Percentiles rank a stretch among this genome's conserved stretches.
These are phyloP conservation scores for Pseudogymnoascus sp. DNA, from an alignment of 2,329 filamentous ascomycete species.

Conservation along the genomic window DNA sequence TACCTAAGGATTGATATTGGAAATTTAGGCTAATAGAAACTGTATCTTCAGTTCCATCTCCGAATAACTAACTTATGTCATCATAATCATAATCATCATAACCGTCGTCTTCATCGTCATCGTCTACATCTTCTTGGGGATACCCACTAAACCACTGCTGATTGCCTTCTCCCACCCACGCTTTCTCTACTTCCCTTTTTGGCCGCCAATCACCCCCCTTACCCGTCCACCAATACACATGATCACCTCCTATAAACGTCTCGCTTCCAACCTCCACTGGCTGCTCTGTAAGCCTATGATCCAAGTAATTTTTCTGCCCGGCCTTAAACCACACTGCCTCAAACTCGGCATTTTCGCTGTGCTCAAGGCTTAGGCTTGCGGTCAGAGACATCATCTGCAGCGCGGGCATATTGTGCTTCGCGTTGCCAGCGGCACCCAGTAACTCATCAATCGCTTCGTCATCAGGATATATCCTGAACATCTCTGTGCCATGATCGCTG, in stretches of 20 bases:
- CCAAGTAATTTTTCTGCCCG: not conserved
- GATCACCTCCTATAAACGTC: not conserved
- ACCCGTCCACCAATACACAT: slow-evolving; percentile 3
- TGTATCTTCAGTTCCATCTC: not conserved
- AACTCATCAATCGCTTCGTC: slow-evolving; percentile 1
- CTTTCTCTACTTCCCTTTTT: not conserved
- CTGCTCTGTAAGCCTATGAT: not conserved
- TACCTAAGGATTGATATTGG: no score
- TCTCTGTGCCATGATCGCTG: not conserved
- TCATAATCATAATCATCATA: not conserved
- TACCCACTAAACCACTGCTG: not conserved
- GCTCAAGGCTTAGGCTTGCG: not conserved
- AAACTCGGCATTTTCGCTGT: slow-evolving; percentile 2
- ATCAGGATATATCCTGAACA: slow-evolving; percentile 8
- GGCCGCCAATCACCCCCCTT: not conserved
- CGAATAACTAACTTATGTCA: not conserved
- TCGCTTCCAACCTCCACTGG: not conserved
- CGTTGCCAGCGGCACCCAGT: slow-evolving; percentile 3
- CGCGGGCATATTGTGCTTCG: slow-evolving; percentile 6
- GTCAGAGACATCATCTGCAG: slow-evolving; percentile 4
- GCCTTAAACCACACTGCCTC: slow-evolving; percentile 4
- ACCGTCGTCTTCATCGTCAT: not conserved
- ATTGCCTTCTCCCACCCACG: not conserved
- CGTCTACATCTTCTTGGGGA: not conserved
- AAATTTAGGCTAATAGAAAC: no score